Conservation (phyloP, 345 rosid genomes). For the Ceriops tagal region DNA sequence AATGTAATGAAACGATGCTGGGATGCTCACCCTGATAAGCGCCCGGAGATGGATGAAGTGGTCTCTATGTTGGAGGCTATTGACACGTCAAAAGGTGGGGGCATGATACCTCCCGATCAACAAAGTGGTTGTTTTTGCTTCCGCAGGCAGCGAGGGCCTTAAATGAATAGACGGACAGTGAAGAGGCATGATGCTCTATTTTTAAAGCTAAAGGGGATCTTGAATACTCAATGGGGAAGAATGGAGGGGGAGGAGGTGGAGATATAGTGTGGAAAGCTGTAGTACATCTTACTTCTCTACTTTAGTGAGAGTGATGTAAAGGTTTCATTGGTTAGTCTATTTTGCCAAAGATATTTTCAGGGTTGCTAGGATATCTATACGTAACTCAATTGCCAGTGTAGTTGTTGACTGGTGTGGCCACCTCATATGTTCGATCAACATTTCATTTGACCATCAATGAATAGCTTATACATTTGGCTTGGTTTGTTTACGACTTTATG, state of each 20-base stretch:
- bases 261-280: conserved; percentile 14
- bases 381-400: conserved; percentile 15
- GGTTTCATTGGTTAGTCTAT: conserved; percentile 19
- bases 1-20: conserved; percentile 96
- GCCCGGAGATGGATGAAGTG: conserved; percentile 95
- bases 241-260: conserved; percentile 14
- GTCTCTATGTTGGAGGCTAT: conserved; percentile 80
- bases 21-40: conserved; percentile 91
- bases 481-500: too few species aligned
- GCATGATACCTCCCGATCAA: conserved; percentile 89
- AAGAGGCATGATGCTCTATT: conserved; percentile 1
- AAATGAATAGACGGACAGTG: conserved; percentile 18
- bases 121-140: conserved; percentile 82
- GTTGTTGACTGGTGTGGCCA: conserved; percentile 10
- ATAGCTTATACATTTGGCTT: too few species aligned
- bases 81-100: conserved; percentile 93
- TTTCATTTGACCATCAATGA: background rate
- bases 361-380: conserved; percentile 13
- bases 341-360: conserved; percentile 11
- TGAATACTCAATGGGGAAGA: conserved; percentile 5
- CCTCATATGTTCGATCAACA: conserved; percentile 14
- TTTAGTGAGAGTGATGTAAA: conserved; percentile 30
- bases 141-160: conserved; percentile 71
- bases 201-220: conserved; percentile 9
- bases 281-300: conserved; percentile 1